phyloP scores from a whole-genome alignment of 257 asterid genomes.

The Penstemon barbatus region DNA sequence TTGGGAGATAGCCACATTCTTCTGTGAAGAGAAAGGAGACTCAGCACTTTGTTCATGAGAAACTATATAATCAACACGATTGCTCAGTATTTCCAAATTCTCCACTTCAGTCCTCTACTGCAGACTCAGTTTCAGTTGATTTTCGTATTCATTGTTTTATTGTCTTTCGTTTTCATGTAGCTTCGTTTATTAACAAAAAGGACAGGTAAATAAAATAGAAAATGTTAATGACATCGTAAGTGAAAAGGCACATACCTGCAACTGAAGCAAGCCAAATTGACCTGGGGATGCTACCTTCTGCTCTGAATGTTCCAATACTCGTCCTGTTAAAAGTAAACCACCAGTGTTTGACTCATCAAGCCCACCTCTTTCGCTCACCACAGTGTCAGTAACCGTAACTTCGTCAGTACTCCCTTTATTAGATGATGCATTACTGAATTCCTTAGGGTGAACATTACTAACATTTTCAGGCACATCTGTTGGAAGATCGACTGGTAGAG shows the following conservation, averaged over 20 bases:
- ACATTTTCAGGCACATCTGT: constrained; percentile 28
- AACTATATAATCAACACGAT: constrained; percentile 24
- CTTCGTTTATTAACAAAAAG: neutral
- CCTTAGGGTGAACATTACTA: constrained; percentile 24
- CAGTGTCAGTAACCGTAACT: neutral
- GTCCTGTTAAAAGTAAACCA: constrained; percentile 26
- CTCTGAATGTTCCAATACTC: constrained; percentile 25
- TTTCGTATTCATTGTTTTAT: no score
- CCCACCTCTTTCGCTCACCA: no score
- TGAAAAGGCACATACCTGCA: constrained; percentile 37
- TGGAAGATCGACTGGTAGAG: constrained; percentile 26
- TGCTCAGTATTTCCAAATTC: constrained; percentile 29
- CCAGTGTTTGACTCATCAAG: neutral
- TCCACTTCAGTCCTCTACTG: constrained; percentile 26
- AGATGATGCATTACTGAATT: constrained; percentile 23
- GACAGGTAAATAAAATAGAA: neutral
- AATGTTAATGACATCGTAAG: constrained; percentile 12
- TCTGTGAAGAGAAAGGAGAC: constrained; percentile 20
- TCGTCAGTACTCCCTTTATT: constrained; percentile 25
- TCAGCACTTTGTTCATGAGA: constrained; percentile 26
- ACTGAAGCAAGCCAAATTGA: constrained; percentile 30
- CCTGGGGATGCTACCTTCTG: constrained; percentile 29
- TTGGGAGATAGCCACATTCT: constrained; percentile 28
- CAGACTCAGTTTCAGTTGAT: constrained; percentile 23
- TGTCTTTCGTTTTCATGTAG: constrained; percentile 5